Percentiles rank a stretch among this genome's conserved stretches.
These are phyloP conservation scores for Clarireedia monteithiana DNA, from an alignment of 2,329 filamentous ascomycete species.

Conservation along the genomic window DNA sequence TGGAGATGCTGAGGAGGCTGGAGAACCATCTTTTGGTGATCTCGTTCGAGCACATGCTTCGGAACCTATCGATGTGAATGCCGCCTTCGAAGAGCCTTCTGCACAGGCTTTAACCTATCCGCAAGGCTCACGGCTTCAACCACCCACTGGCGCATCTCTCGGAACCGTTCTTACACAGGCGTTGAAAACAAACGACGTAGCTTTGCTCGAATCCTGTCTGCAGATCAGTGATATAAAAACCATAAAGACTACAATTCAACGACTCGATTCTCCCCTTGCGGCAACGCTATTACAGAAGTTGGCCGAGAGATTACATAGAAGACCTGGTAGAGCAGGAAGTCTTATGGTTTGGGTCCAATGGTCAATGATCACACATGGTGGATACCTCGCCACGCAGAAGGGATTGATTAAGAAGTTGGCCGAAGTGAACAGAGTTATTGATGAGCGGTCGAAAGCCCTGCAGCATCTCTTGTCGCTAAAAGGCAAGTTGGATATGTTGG, in stretches of 20 bases:
- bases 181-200: conserved; percentile 82
- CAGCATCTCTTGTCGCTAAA: conserved; percentile 80
- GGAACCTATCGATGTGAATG: conserved; percentile 68
- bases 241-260: conserved; percentile 82
- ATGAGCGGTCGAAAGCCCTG: conserved; percentile 76
- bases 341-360: conserved; percentile 95
- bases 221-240: conserved; percentile 68
- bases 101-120: conserved; percentile 19
- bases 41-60: conserved; percentile 62
- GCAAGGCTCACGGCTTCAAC: conserved; percentile 19
- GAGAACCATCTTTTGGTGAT: conserved; percentile 74
- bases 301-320: conserved; percentile 76
- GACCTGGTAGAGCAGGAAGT: conserved; percentile 81
- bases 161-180: conserved; percentile 91
- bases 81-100: conserved; percentile 40
- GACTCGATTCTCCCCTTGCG: conserved; percentile 78
- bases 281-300: conserved; percentile 73
- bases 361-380: conserved; percentile 87
- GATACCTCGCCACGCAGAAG: conserved; percentile 80
- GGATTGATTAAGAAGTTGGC: conserved; percentile 71
- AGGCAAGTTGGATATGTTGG: conserved; percentile 90
- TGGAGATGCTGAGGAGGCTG: conserved; percentile 28
- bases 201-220: conserved; percentile 87
- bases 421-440: conserved; percentile 77
- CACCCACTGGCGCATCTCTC: conserved; percentile 69